Evolutionary conservation across 805 yeast genomes (phyloP), one percentile per base, ranked within the genome.

Genomic region (Helenozyma rhizophorensis): DNA sequence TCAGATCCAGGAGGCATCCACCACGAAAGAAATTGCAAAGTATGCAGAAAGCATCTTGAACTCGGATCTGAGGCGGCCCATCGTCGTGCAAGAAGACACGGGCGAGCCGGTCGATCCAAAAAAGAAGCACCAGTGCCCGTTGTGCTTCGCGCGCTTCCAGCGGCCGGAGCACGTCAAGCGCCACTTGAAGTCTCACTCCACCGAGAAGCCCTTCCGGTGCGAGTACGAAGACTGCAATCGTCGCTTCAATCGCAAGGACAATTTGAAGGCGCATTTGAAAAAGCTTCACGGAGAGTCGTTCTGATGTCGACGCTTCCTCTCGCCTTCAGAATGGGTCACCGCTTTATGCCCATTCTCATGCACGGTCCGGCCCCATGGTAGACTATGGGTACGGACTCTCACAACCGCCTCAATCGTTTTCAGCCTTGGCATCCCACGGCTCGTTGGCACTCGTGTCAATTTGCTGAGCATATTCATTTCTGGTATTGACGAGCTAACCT

Each of bases 161-260:
- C 56, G 83, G 42, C 83, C 87, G 2, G 87, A 80, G 47, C 87
- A 80, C 53, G 87, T 80, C 18, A 80, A 76, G 51, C 54, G 85
- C 40, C 78, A 76, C 47, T 64, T 76, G 71, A 68, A 76, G 49
- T 65, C 74, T 26, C 81, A 76, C 52, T 69, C 77, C 4, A 59
- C 72, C 9, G 80, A 75, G 42, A 75, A 74, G 46, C 81, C 81
- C 6, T 76, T 64, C 44, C 68, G 62, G 37, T 76, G 81, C 50
- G 70, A 72, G 31, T 69, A 68, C 43, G 61, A 61, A 3, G 59
- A 65, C 24, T 76, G 81, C 51, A 72, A 72, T 15, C 73, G 74
- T 51, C 54, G 78, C 37, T 76, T 76, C 53, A 76, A 75, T 50
- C 54, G 81, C 42, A 75, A 74, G 50, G 81, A 76, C 47, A 76